phyloP scores from a whole-genome alignment of 139 green algal species.

The Zygnema circumcarinatum region DNA sequence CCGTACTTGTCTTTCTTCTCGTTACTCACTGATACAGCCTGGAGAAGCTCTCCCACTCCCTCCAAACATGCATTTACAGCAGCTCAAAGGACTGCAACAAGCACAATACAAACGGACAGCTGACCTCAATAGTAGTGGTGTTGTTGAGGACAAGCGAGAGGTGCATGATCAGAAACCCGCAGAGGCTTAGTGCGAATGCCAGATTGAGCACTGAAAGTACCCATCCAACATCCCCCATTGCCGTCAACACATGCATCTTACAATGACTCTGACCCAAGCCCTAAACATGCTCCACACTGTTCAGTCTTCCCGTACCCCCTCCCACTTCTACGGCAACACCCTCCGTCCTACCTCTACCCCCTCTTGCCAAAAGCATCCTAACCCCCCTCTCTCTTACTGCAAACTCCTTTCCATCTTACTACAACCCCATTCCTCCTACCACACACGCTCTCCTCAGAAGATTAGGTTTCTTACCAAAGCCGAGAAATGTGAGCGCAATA shows the following conservation, averaged over 20 bases:
- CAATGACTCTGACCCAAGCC: not conserved
- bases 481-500: conserved; percentile 50
- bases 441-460: too few species aligned
- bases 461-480: too few species aligned
- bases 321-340: not conserved
- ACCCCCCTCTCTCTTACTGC: too few species aligned
- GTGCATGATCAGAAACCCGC: conserved; percentile 70
- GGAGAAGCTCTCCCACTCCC: too few species aligned
- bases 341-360: too few species aligned
- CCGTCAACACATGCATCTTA: not conserved
- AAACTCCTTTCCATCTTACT: too few species aligned
- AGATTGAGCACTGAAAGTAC: conserved; percentile 59
- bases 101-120: too few species aligned
- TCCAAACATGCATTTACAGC: too few species aligned
- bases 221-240: not conserved
- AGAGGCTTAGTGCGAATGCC: conserved; percentile 62
- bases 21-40: not conserved
- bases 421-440: too few species aligned
- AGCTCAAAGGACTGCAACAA: not conserved
- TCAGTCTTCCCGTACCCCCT: not conserved
- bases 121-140: conserved; percentile 67
- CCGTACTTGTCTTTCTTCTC: not conserved
- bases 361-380: too few species aligned
- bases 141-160: conserved; percentile 60
- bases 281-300: not conserved